Evolutionary conservation across 1,139 yeast species (phyloP), one percentile per base, ranked within the genome.

Genomic region (Hansenula lynferdii): DNA sequence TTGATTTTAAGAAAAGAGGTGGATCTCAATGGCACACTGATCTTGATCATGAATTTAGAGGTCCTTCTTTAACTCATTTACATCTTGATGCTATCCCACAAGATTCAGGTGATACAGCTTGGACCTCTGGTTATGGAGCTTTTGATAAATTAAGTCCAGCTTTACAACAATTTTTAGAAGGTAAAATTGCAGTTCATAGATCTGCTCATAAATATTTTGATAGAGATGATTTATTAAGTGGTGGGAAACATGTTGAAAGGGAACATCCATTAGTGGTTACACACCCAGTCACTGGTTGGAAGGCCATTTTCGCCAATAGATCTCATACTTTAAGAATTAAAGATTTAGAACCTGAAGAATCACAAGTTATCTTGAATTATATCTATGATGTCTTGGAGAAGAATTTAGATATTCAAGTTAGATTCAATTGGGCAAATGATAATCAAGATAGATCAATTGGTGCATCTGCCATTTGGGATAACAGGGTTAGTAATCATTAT

Each of bases 281-380:
- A 5, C 73, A 71, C 44, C 77, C 77, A n/a, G 74, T 68, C n/a
- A 71, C 77, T 28, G 76, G 75, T 3, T 70, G 75, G 75, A 72
- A 71, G 54, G 60, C 67, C 9, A 58, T 72, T 50, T 69, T 50
- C 45, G 72, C 70, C 36, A 71, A 70, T 58, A 56, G 74, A 38
- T 48, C 62, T 14, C 37, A 35, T 44, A 45, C 56, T 75, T 11
- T 70, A 72, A 21, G 37, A 35, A 35, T 35, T 9, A 29, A 28
- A 16, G 37, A 29, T 17, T 19, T 35, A 14, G 32, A 28, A 19
- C 33, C 37, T 9, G 37, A 35, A 23, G 37, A 35, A 25, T 28
- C 33, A 6, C 28, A 20, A 17, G 11, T 19, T n/a, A 15, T 35
- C 5, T 22, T 28, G 9, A 24, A 28, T 24, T 35, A 28, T 28